phyloP scores from a whole-genome alignment of 1,139 yeast genomes.

The Protomyces lactucae-debilis region DNA sequence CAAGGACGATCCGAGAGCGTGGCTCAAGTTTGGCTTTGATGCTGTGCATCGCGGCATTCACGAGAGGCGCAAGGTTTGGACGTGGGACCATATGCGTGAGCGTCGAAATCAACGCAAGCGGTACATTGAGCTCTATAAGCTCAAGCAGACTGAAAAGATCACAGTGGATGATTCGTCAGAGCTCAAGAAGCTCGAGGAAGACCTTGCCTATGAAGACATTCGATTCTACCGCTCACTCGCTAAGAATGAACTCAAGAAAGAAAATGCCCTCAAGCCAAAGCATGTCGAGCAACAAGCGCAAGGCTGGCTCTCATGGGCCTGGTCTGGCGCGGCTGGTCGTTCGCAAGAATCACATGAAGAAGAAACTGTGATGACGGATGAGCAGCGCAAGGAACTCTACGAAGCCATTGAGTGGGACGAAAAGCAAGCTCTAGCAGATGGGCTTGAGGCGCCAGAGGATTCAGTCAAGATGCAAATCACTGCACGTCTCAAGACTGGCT shows the following conservation, averaged over 20 bases:
- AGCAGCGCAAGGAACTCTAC: conserved; percentile 63
- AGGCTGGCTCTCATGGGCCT: conserved; percentile 41
- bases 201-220: conserved; percentile 68
- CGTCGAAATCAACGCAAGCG: conserved; percentile 67
- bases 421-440: conserved; percentile 46
- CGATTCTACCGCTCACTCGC: conserved; percentile 81
- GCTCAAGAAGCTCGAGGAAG: conserved; percentile 54
- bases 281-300: conserved; percentile 28
- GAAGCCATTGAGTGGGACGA: conserved; percentile 94
- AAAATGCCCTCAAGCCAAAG: conserved; percentile 40
- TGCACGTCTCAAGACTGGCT: conserved; percentile 70
- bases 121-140: conserved; percentile 68
- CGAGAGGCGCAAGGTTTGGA: conserved; percentile 73
- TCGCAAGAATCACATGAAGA: conserved; percentile 21
- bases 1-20: conserved; percentile 63
- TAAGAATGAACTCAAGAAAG: conserved; percentile 57
- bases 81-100: conserved; percentile 74
- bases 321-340: conserved; percentile 37
- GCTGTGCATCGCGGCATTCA: conserved; percentile 75
- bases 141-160: conserved; percentile 41
- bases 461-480: conserved; percentile 61
- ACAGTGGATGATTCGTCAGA: conserved; percentile 42
- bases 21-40: conserved; percentile 77
- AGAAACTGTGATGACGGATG: conserved; percentile 42
- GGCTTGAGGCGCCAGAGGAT: conserved; percentile 65